Percentiles rank a stretch among this genome's conserved stretches.
phyloP scores from a whole-genome alignment of 2,329 filamentous ascomycete species.

The Microcera coccophila region DNA sequence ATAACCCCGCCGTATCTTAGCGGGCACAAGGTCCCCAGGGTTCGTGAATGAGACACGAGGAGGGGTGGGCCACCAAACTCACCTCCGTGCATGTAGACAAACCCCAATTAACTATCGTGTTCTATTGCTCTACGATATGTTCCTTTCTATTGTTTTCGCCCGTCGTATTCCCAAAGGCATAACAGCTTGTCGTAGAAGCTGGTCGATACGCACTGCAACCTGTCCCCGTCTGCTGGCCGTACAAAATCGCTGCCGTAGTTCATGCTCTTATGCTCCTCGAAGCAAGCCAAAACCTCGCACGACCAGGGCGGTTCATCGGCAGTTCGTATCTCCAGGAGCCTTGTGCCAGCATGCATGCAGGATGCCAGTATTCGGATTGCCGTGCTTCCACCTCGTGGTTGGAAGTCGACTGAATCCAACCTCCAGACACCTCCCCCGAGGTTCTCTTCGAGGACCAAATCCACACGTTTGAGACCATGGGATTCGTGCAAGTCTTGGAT shows the following conservation, averaged over 20 bases:
- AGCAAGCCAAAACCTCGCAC: conserved; percentile 64
- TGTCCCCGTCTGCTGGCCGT: conserved; percentile 29
- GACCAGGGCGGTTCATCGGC: conserved; percentile 45
- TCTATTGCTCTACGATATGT: too few species aligned
- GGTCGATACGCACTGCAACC: conserved; percentile 58
- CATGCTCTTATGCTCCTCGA: conserved; percentile 89
- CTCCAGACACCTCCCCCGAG: conserved; percentile 86
- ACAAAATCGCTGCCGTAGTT: conserved; percentile 82
- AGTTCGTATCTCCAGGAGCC: conserved; percentile 53
- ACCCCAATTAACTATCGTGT: too few species aligned
- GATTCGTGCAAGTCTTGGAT: conserved; percentile 40
- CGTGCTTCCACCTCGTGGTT: conserved; percentile 23
- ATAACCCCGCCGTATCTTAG: not conserved
- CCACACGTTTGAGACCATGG: conserved; percentile 40
- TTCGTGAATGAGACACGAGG: too few species aligned
- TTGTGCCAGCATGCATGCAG: conserved; percentile 87
- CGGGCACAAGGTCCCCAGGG: too few species aligned
- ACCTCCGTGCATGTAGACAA: too few species aligned
- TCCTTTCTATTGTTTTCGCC: too few species aligned
- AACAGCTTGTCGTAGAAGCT: conserved; percentile 73
- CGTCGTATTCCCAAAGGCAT: conserved; percentile 57
- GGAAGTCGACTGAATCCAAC: conserved; percentile 56
- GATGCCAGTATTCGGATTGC: conserved; percentile 65
- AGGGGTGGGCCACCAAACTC: too few species aligned
- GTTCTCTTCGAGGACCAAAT: conserved; percentile 58